A percentile compares a stretch with the other conserved stretches of the same genome.
These are phyloP conservation scores for Bipolaris zeicola DNA, from an alignment of 2,329 filamentous ascomycete species.

Conservation along the genomic window DNA sequence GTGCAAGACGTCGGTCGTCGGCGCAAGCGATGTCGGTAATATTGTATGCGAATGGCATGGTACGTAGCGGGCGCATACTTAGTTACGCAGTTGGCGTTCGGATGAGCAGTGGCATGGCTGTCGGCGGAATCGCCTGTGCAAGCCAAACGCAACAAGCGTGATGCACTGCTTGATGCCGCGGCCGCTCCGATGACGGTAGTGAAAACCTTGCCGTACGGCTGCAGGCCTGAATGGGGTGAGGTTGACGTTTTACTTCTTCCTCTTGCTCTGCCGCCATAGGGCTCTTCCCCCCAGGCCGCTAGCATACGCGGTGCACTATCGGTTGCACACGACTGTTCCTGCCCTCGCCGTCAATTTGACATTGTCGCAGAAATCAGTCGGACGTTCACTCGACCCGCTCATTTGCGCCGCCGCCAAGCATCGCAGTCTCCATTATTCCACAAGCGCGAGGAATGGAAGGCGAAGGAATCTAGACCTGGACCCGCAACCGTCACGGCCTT, in stretches of 20 bases:
- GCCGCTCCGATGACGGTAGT: slow-evolving; percentile 2
- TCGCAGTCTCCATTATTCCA: neutral
- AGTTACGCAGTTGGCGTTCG: slow-evolving; percentile 2
- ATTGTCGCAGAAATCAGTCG: neutral
- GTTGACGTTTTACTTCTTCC: neutral
- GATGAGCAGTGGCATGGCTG: neutral
- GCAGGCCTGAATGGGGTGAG: neutral
- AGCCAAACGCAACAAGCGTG: slow-evolving; percentile 7
- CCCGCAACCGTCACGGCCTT: neutral
- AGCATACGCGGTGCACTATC: neutral
- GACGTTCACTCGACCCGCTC: neutral
- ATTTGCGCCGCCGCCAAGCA: neutral
- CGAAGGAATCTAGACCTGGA: neutral
- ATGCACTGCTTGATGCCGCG: slow-evolving; percentile 9
- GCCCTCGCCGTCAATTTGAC: neutral
- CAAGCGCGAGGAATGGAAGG: neutral
- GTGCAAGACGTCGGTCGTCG: no score
- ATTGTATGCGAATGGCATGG: neutral
- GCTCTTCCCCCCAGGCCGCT: neutral
- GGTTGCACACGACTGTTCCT: neutral
- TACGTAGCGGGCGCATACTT: neutral
- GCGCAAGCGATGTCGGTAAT: neutral
- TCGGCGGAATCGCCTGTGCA: slow-evolving; percentile 8
- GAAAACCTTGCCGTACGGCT: neutral
- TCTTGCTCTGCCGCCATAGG: neutral